These are phyloP conservation scores for Trichosporon ovoides DNA, from an alignment of 1,284 basidiomycete genomes.

Conservation along the genomic window DNA sequence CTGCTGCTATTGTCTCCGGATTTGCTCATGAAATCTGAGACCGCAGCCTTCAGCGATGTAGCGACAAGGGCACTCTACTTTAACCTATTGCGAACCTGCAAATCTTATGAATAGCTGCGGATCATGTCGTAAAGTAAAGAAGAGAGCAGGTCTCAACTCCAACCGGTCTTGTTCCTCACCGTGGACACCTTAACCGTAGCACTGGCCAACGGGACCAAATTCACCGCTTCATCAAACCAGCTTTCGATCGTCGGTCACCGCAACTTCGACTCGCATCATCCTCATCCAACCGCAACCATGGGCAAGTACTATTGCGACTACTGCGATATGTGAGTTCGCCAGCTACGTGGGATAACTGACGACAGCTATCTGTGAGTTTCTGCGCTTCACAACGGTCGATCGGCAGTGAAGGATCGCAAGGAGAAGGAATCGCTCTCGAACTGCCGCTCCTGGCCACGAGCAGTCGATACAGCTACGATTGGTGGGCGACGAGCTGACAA, in stretches of 20 bases:
- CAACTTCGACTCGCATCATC: conserved; percentile 3
- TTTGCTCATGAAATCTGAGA: no score
- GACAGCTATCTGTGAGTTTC: conserved; percentile 57
- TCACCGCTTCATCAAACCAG: not conserved
- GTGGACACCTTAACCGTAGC: not conserved
- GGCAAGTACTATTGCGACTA: conserved; percentile 59
- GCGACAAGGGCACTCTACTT: no score
- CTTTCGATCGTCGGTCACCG: conserved; percentile 8
- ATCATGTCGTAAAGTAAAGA: no score
- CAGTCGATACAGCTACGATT: not conserved
- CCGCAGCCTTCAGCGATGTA: no score
- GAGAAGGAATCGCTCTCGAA: conserved; percentile 12
- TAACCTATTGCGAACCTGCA: no score
- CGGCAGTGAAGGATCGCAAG: no score
- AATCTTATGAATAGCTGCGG: no score
- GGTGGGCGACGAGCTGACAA: not conserved
- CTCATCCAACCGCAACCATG: conserved; percentile 24
- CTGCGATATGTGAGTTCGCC: conserved; percentile 36
- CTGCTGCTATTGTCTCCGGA: no score
- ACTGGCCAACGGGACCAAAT: not conserved
- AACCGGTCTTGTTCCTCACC: no score
- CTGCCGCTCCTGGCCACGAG: not conserved
- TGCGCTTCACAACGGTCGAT: no score
- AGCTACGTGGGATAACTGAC: not conserved
- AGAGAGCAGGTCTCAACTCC: no score